These are phyloP conservation scores for Dissoconium aciculare DNA, from an alignment of 2,329 filamentous ascomycete species.

Conservation along the genomic window DNA sequence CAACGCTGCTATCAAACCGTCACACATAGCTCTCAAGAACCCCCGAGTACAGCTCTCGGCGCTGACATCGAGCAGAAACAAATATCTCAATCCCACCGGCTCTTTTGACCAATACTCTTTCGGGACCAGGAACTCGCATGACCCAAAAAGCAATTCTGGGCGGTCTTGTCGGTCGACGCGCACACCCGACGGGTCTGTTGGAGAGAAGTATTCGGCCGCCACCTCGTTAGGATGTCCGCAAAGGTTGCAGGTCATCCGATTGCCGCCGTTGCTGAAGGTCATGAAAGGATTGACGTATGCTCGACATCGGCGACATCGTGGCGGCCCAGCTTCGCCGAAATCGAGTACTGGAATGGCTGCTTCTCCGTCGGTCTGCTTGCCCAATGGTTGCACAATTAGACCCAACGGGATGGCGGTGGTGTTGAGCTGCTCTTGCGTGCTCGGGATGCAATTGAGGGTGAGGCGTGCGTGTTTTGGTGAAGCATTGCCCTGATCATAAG, in stretches of 20 bases:
- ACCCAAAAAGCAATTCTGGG: constrained; percentile 78
- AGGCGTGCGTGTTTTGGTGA: constrained; percentile 88
- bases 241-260: constrained; percentile 96
- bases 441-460: constrained; percentile 84
- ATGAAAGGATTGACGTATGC: constrained; percentile 99
- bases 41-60: constrained; percentile 84
- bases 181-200: constrained; percentile 71
- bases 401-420: constrained; percentile 76
- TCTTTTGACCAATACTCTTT: constrained; percentile 98
- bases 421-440: constrained; percentile 61
- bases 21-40: constrained; percentile 77
- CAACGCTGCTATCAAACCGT: constrained; percentile 70
- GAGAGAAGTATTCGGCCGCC: constrained; percentile 78
- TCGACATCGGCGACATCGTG: constrained; percentile 79
- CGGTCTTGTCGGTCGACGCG: constrained; percentile 78
- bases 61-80: constrained; percentile 88
- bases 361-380: constrained; percentile 69
- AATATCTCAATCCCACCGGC: constrained; percentile 70
- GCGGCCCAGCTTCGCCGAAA: constrained; percentile 82
- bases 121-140: constrained; percentile 89
- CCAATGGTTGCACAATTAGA: constrained; percentile 75
- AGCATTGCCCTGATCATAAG: constrained; percentile 91
- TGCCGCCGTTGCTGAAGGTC: constrained; percentile 86
- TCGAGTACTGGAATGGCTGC: constrained; percentile 79
- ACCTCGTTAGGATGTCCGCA: constrained; percentile 97